A percentile compares a stretch with the other conserved stretches of the same genome.
phyloP scores from a whole-genome alignment of 2,329 filamentous ascomycete genomes.

The Drechslerella stenobrocha region DNA sequence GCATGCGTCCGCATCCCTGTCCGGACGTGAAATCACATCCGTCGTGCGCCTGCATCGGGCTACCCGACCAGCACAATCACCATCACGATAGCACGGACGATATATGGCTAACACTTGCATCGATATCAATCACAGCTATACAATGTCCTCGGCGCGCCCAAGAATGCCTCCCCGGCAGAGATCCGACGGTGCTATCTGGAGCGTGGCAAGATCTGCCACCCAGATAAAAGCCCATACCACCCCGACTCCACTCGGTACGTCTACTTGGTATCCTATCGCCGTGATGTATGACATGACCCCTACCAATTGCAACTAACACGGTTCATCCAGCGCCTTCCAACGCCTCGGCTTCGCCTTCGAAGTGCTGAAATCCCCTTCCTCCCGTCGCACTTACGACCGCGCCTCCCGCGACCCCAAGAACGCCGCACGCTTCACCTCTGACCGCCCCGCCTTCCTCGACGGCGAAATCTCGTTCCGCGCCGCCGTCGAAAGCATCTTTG shows the following conservation, averaged over 20 bases:
- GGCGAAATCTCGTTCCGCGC: slow-evolving; percentile 56
- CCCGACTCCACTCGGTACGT: slow-evolving; percentile 55
- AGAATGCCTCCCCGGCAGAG: slow-evolving; percentile 54
- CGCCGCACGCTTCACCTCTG: slow-evolving; percentile 52
- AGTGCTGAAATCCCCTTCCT: slow-evolving; percentile 56
- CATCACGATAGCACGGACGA: too few species aligned
- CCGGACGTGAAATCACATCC: too few species aligned
- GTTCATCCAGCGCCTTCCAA: slow-evolving; percentile 55
- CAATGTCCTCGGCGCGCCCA: slow-evolving; percentile 55
- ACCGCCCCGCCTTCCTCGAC: slow-evolving; percentile 54
- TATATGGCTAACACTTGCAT: too few species aligned
- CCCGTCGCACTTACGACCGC: slow-evolving; percentile 56
- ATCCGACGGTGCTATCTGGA: slow-evolving; percentile 57
- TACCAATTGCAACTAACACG: neutral
- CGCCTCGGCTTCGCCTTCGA: slow-evolving; percentile 57
- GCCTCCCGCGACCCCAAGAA: slow-evolving; percentile 52
- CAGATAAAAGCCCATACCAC: slow-evolving; percentile 56
- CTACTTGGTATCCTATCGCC: neutral
- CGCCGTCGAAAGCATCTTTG: slow-evolving; percentile 56
- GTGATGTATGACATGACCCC: neutral
- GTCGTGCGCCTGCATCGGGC: too few species aligned
- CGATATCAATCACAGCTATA: slow-evolving; percentile 53
- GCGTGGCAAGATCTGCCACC: slow-evolving; percentile 56
- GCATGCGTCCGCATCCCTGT: too few species aligned
- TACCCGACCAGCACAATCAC: too few species aligned